Evolutionary conservation across 176 grass and related monocot species (phyloP).

Genomic region (Chrysopogon serrulatus): DNA sequence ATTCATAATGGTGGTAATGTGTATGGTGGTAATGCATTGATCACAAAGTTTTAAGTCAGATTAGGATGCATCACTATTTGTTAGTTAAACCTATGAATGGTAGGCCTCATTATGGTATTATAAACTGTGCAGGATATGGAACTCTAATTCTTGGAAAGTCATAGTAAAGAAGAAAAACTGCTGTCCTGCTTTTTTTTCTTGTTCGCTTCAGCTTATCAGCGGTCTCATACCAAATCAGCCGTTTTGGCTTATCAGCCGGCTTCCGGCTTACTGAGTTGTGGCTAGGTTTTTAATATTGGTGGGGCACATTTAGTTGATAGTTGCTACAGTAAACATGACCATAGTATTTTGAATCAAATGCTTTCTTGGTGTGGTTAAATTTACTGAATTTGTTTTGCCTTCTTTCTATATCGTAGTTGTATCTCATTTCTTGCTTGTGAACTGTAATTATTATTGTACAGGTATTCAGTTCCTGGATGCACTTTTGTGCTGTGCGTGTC

Average conservation of each 20-base stretch:
- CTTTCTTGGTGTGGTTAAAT: not conserved
- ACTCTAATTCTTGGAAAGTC: not conserved
- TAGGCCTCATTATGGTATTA: not conserved
- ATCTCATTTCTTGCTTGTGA: not conserved
- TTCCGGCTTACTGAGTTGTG: too few species aligned
- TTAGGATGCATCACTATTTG: not conserved
- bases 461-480: constrained; percentile 99
- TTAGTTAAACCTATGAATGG: not conserved
- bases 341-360: not conserved
- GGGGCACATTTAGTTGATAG: not conserved
- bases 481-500: constrained; percentile 87
- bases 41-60: not conserved
- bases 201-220: too few species aligned
- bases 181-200: constrained; percentile 1
- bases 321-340: not conserved
- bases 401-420: not conserved
- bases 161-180: not conserved
- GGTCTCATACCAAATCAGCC: too few species aligned
- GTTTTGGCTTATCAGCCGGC: too few species aligned
- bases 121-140: not conserved
- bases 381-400: not conserved
- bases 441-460: constrained; percentile 6
- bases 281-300: not conserved
- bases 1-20: too few species aligned
- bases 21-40: not conserved